Base-by-base conservation (phyloP, 2,329 filamentous ascomycete genomes). In the Arthroderma uncinatum region DNA sequence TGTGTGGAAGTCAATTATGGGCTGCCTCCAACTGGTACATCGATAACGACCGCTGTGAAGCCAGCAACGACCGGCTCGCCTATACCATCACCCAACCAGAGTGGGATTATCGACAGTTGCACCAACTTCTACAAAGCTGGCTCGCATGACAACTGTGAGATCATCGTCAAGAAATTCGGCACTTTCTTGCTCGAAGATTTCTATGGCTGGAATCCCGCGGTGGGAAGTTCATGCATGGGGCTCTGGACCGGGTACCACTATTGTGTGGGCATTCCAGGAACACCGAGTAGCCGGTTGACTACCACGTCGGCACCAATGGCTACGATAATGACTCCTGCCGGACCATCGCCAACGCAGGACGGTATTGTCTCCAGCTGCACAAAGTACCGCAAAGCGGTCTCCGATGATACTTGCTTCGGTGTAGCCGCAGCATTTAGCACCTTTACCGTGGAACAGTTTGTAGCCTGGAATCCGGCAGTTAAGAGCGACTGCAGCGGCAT, bases 391-490 rank as follows among this genome's bases (percentile, higher is more conserved):
- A 6, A 33, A 34, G 48, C 28, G 16, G 48, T 53, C 23, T 30
- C 48, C 7, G 48, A 23, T 33, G 48, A 53, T 8, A 14, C 23
- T 16, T 53, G 48, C 28, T 7, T 9, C 48, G 7, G 7, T 8
- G 33, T 53, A 10, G 48, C 28, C 2, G 2, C 7, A 10, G 16
- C 9, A 33, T 53, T 10, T 53, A 16, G 21, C 21, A 54, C 34
- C n/a, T 39, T 54, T 25, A 54, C 5, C 21, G 9, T 58, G 8
- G 30, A 37, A 0, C 5, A 63, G 2, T 66, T 67, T 52, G 34
- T 57, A 5, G 39, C 39, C 3, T 67, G 64, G 64, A 67, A 66
- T 60, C 62, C 64, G 2, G 60, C 58, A 0, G 62, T 66, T 1
- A 62, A 61, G 6, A 25, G 30, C 2, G 56, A 59, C 34, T 68